Percentiles rank a stretch among this genome's conserved stretches.
Conservation (phyloP, 129 eudicot genomes). For the Chrysanthemum lavandulifolium region DNA sequence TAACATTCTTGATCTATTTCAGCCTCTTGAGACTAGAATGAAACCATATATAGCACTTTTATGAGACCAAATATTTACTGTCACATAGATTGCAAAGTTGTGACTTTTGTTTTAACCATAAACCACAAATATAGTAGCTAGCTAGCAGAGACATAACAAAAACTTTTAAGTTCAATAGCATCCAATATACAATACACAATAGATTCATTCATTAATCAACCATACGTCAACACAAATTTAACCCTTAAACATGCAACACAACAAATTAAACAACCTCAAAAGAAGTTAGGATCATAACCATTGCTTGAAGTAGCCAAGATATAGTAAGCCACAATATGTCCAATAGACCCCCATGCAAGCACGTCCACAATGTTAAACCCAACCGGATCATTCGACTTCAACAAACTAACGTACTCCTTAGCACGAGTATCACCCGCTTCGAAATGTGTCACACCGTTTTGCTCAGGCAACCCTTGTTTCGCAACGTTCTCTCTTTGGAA, state of each 20-base stretch:
- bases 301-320: slow-evolving; percentile 93
- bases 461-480: slow-evolving; percentile 84
- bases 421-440: slow-evolving; percentile 93
- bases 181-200: too few relatives aligned
- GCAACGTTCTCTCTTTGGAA: slow-evolving; percentile 97
- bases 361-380: slow-evolving; percentile 95
- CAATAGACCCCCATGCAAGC: slow-evolving; percentile 97
- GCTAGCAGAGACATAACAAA: too few relatives aligned
- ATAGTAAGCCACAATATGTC: slow-evolving; percentile 93
- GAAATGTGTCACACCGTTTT: slow-evolving; percentile 80
- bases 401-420: slow-evolving; percentile 87
- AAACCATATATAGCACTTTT: too few relatives aligned
- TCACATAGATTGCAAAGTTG: too few relatives aligned
- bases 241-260: slow-evolving; percentile 8
- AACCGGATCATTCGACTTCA: slow-evolving; percentile 92
- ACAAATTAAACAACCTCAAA: slow-evolving; percentile 13
- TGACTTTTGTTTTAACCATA: too few relatives aligned
- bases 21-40: too few relatives aligned
- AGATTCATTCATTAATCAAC: too few relatives aligned
- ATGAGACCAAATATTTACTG: too few relatives aligned
- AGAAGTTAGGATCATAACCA: slow-evolving; percentile 94
- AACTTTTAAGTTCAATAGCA: too few relatives aligned
- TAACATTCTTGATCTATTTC: too few relatives aligned
- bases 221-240: too few relatives aligned
- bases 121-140: too few relatives aligned